Evolutionary conservation across 73 alveolate species (phyloP).

Genomic region (Symbiodinium natans): DNA sequence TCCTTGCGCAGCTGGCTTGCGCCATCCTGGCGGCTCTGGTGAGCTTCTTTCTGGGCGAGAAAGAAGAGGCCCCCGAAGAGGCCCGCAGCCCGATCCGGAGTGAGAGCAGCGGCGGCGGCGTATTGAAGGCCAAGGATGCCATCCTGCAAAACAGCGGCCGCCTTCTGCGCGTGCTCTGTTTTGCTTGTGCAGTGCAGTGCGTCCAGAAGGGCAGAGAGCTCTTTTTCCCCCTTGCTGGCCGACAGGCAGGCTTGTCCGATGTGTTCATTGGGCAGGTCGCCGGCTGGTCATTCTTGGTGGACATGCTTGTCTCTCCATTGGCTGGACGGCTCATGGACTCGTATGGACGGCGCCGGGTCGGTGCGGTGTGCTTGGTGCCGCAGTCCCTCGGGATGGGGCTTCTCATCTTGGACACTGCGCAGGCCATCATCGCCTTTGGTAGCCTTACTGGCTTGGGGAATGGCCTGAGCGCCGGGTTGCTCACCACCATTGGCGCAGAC

Average conservation of each 20-base stretch:
- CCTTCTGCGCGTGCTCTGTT: background rate
- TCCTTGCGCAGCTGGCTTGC: background rate
- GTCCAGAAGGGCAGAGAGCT: background rate
- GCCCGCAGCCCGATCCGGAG: no score
- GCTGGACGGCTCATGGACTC: background rate
- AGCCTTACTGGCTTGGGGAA: background rate
- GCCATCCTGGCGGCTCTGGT: background rate
- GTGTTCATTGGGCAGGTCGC: background rate
- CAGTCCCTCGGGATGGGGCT: background rate
- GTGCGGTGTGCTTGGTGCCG: background rate
- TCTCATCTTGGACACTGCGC: background rate
- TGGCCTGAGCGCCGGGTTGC: background rate
- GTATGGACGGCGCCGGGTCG: background rate
- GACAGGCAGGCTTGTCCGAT: background rate
- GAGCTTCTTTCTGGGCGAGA: background rate
- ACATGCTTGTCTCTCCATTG: background rate
- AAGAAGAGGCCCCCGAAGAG: background rate
- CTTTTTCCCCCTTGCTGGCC: background rate
- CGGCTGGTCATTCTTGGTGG: background rate
- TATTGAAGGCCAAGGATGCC: background rate
- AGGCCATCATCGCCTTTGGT: background rate
- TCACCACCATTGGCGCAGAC: background rate
- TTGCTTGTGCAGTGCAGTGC: background rate
- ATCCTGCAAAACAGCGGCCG: background rate
- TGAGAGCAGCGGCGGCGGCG: no score